A percentile compares a stretch with the other conserved stretches of the same genome.
phyloP scores from a whole-genome alignment of 495 filamentous ascomycete species.

The Ramalina intermedia region DNA sequence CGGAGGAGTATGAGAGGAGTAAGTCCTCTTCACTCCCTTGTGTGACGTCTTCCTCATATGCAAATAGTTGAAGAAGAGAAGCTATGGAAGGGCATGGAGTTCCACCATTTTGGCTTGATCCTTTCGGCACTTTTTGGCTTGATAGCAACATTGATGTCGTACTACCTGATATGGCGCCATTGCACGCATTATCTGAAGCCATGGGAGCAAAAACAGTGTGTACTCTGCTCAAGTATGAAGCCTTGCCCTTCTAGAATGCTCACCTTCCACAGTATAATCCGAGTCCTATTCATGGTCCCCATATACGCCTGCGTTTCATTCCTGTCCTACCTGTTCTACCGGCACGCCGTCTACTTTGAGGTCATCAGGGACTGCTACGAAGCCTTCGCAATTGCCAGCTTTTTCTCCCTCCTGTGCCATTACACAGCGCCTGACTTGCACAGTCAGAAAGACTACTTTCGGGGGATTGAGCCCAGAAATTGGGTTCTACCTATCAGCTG shows the following conservation, averaged over 20 bases:
- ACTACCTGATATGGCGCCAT: slow-evolving; percentile 55
- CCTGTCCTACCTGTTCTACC: slow-evolving; percentile 63
- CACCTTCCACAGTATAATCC: slow-evolving; percentile 49
- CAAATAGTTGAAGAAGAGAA: slow-evolving; percentile 21
- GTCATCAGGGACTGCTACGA: slow-evolving; percentile 80
- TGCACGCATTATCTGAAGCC: slow-evolving; percentile 73
- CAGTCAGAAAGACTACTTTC: slow-evolving; percentile 79
- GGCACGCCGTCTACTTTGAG: slow-evolving; percentile 68
- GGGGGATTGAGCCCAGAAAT: slow-evolving; percentile 45
- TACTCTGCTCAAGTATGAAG: slow-evolving; percentile 3
- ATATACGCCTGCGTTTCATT: slow-evolving; percentile 69
- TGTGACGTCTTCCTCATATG: slow-evolving; percentile 1
- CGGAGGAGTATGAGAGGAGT: slow-evolving; percentile 32
- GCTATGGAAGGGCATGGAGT: slow-evolving; percentile 34
- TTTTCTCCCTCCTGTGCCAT: slow-evolving; percentile 78
- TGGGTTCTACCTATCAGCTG: slow-evolving; percentile 68
- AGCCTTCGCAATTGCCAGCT: slow-evolving; percentile 79
- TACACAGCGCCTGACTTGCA: slow-evolving; percentile 71
- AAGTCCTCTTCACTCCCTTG: slow-evolving; percentile 1
- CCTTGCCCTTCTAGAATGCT: not conserved
- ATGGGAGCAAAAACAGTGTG: slow-evolving; percentile 64
- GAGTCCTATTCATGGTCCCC: slow-evolving; percentile 84
- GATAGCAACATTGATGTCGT: slow-evolving; percentile 28
- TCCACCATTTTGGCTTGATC: slow-evolving; percentile 33
- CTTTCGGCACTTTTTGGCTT: slow-evolving; percentile 34